These are phyloP conservation scores for Paecilomyces niveus DNA, from an alignment of 2,329 filamentous ascomycete species.

Conservation along the genomic window DNA sequence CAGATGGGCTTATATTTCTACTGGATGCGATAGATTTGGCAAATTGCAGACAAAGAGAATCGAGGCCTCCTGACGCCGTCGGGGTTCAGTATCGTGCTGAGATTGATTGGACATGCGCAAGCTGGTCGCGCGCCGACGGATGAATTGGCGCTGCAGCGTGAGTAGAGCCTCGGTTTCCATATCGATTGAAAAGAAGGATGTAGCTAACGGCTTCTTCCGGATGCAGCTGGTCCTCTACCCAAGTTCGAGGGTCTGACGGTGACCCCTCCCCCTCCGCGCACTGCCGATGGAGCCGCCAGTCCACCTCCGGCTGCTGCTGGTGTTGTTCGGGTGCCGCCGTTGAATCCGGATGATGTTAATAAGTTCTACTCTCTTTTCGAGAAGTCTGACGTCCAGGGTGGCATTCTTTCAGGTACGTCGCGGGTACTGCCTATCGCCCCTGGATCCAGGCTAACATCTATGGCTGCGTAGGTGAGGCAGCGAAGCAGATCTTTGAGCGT, in stretches of 20 bases:
- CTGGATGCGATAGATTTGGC: conserved; percentile 70
- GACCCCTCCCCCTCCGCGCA: conserved; percentile 45
- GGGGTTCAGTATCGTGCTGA: conserved; percentile 86
- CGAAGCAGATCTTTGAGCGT: conserved; percentile 92
- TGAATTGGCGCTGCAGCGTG: conserved; percentile 74
- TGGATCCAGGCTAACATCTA: neutral
- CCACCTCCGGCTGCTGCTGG: conserved; percentile 40
- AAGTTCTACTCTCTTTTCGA: conserved; percentile 91
- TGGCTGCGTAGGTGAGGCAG: conserved; percentile 60
- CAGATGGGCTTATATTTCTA: conserved; percentile 2
- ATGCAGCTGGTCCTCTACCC: conserved; percentile 67
- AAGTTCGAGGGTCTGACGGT: conserved; percentile 74
- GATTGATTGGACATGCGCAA: conserved; percentile 93
- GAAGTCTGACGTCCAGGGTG: conserved; percentile 71
- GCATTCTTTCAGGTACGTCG: conserved; percentile 60
- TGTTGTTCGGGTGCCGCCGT: conserved; percentile 73
- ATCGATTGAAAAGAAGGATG: neutral
- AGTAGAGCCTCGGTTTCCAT: conserved; percentile 13
- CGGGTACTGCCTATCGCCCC: conserved; percentile 6
- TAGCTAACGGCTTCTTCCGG: conserved; percentile 7
- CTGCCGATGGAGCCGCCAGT: conserved; percentile 46
- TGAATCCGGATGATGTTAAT: conserved; percentile 79
- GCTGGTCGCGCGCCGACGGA: conserved; percentile 72
- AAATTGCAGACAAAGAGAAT: conserved; percentile 96
- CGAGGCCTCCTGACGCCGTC: conserved; percentile 85